Conservation (phyloP, 441 rosid genomes). For the Eutrema salsugineum region DNA sequence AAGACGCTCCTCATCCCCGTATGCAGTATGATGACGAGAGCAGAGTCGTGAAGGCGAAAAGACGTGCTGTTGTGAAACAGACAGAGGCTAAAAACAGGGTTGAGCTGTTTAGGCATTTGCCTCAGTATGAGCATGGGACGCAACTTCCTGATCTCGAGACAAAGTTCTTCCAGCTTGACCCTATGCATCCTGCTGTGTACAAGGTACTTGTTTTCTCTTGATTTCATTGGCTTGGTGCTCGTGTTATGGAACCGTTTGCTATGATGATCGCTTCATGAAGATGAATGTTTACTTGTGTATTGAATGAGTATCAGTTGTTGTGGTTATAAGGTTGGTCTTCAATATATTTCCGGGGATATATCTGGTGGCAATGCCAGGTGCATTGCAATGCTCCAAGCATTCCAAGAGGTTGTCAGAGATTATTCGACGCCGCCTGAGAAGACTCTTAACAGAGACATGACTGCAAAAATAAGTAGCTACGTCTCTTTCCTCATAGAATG, state of each 20-base stretch:
- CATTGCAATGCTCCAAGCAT: constrained; percentile 92
- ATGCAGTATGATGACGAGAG: constrained; percentile 87
- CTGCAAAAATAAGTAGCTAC: constrained; percentile 67
- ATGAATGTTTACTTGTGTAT: background rate
- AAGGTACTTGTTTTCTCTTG: constrained; percentile 43
- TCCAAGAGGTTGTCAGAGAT: constrained; percentile 72
- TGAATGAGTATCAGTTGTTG: constrained; percentile 13
- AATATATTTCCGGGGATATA: constrained; percentile 80
- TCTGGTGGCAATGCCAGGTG: constrained; percentile 97
- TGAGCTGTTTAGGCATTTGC: constrained; percentile 90
- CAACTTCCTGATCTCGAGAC: constrained; percentile 85
- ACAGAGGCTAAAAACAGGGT: constrained; percentile 88
- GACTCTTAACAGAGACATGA: constrained; percentile 74
- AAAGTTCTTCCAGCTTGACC: constrained; percentile 78
- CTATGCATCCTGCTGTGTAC: constrained; percentile 81
- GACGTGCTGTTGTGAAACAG: constrained; percentile 79
- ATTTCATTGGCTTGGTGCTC: background rate
- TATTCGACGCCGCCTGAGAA: constrained; percentile 76
- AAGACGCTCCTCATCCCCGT: constrained; percentile 90
- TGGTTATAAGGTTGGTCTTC: constrained; percentile 75
- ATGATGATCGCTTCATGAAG: background rate
- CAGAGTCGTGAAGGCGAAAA: constrained; percentile 89
- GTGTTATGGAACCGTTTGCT: background rate
- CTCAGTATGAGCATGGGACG: constrained; percentile 91
- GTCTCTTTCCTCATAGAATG: constrained; percentile 88